Base-by-base conservation (phyloP, 768 basidiomycete species). In the Suillus sp. region DNA sequence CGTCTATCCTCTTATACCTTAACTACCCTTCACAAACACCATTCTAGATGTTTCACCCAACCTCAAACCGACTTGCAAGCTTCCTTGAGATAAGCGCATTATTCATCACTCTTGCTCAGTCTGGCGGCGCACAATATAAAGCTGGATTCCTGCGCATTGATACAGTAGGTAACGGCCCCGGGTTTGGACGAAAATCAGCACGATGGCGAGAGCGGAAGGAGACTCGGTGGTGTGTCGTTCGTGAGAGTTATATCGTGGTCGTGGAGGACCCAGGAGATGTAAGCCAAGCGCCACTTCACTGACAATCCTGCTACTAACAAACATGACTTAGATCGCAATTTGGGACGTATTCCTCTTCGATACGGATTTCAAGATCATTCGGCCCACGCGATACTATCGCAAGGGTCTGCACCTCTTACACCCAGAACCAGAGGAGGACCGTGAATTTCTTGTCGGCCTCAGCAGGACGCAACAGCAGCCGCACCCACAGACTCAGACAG, bases 281-380 rank as follows among this genome's bases (percentile, higher is more conserved):
- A 69, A 59, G 81, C 71, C 14, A 22, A 45, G n/a, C 60, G 43
- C 48, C 18, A 14, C 4, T 20, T 50, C 59, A 59, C 60, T 58
- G 13, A 22, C 4, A 59, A 2, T 42, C 30, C 35, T 32, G 18
- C 51, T 48, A 48, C 59, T 62, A 37, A 65, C 50, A 30, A 43
- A 38, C 27, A 54, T 43, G 30, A 64, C 38, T 27, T 70, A 96
- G 92, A 79, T 90, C n/a, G 79, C 78, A n/a, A 78, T 97, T 43
- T 93, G 91, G 86, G 96, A 99, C 64, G 95, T 98, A 14, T 96
- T 99, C 77, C 81, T 98, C 45, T 79, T 99, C 59, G 96, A 99
- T 72, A 77, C 85, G 0, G 90, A 95, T 71, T 99, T 99, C 72
- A 81, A 82, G 59, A 94, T 99, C 60, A 88, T 95, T 70, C 86